phyloP scores from a whole-genome alignment of 345 rosid genomes.

The Euphorbia pulcherrima region DNA sequence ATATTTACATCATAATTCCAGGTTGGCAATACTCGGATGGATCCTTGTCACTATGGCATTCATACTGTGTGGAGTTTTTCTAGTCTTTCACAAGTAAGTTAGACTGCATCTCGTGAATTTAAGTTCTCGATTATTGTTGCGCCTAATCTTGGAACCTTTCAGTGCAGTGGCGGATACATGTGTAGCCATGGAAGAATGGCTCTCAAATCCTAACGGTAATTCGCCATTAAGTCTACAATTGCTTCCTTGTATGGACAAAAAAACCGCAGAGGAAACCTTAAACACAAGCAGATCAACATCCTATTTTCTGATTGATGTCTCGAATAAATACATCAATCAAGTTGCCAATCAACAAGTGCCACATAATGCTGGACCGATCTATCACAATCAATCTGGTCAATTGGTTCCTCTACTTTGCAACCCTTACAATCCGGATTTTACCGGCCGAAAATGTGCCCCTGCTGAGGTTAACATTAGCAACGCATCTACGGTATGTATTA shows the following conservation, averaged over 20 bases:
- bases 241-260: slow-evolving; percentile 19
- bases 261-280: slow-evolving; percentile 8
- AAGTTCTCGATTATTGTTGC: too few relatives aligned
- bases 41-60: slow-evolving; percentile 43
- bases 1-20: slow-evolving; percentile 12
- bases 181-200: slow-evolving; percentile 26
- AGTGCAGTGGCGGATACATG: slow-evolving; percentile 25
- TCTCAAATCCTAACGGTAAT: slow-evolving; percentile 13
- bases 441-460: slow-evolving; percentile 17
- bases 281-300: slow-evolving; percentile 7
- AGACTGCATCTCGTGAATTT: too few relatives aligned
- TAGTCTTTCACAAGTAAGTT: slow-evolving; percentile 53
- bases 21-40: slow-evolving; percentile 52
- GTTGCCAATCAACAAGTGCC: slow-evolving; percentile 11
- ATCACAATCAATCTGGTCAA: slow-evolving; percentile 21
- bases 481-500: slow-evolving; percentile 9
- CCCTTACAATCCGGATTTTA: slow-evolving; percentile 19
- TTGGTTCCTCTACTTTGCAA: slow-evolving; percentile 21
- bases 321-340: slow-evolving; percentile 12
- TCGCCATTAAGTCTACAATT: slow-evolving; percentile 16
- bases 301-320: slow-evolving; percentile 4
- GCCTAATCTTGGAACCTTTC: neutral
- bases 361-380: neutral
- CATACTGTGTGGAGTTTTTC: slow-evolving; percentile 44
- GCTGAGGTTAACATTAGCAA: slow-evolving; percentile 10